Base-by-base conservation (phyloP, 2,329 filamentous ascomycete genomes). In the Cytospora schulzeri region DNA sequence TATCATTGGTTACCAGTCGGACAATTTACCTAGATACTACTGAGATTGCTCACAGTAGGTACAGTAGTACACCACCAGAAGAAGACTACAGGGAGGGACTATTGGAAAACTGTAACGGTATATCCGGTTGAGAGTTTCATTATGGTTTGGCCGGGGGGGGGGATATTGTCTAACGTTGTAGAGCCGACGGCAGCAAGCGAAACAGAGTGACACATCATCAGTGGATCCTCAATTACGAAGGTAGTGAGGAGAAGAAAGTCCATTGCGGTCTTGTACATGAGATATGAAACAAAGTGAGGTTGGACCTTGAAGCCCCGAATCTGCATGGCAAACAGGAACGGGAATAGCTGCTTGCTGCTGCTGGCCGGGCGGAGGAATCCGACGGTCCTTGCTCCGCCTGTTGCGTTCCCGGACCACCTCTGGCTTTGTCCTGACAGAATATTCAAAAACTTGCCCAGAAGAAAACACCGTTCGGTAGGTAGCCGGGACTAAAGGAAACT, bases 401-500 rank as follows among this genome's bases (percentile, higher is more conserved):
- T n/a, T 26, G n/a, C 29, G 24, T 28, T 24, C 33, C 17, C 45
- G 35, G 52, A 55, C 22, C 38, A 22, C 26, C 33, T 56, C 45
- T 51, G 52, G 52, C 22, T n/a, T 41, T 45, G 59, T 53, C 38
- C n/a, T n/a, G n/a, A n/a, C n/a, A n/a, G n/a, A n/a, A n/a, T n/a
- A n/a, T n/a, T n/a, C n/a, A n/a, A n/a, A n/a, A n/a, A n/a, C n/a
- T n/a, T n/a, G n/a, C n/a, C n/a, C n/a, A n/a, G n/a, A n/a, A n/a
- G n/a, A n/a, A n/a, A n/a, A n/a, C n/a, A n/a, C n/a, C 52, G 52
- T 24, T 61, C 59, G 52, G 59, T 50, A 41, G 52, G 59, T 56
- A 61, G 59, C 59, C 59, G 59, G 38, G 28, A 62, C 52, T 24
- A 38, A 31, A 53, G 38, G 38, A 35, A 26, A 31, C 1, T 26